A percentile compares a stretch with the other conserved stretches of the same genome.
Evolutionary conservation across 345 rosid species (phyloP).

Genomic region (Theobroma cacao): DNA sequence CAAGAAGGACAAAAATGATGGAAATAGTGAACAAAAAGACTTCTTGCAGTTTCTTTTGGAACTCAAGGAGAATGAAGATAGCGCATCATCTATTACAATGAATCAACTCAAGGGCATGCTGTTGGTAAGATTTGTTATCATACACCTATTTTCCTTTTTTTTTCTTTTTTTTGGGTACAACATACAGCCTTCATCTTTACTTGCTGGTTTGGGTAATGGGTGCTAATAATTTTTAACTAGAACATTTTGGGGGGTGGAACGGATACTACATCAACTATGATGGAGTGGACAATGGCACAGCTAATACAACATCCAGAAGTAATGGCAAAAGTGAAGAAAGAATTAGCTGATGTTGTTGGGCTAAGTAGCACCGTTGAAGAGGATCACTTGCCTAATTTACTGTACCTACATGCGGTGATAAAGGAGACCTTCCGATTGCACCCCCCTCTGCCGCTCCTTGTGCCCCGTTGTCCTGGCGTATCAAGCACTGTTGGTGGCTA

Average conservation of each 20-base stretch:
- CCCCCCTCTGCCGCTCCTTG: not conserved
- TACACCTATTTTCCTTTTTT: not conserved
- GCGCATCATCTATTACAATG: slow-evolving; percentile 12
- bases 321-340: slow-evolving; percentile 2
- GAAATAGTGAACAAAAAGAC: slow-evolving; percentile 6
- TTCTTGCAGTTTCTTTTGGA: slow-evolving; percentile 35
- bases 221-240: not conserved
- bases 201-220: not conserved
- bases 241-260: slow-evolving; percentile 1
- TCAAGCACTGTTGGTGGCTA: not conserved
- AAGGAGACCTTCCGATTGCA: slow-evolving; percentile 14
- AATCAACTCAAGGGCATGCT: slow-evolving; percentile 34
- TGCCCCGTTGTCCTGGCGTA: not conserved
- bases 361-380: slow-evolving; percentile 2
- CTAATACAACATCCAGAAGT: not conserved
- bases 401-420: not conserved
- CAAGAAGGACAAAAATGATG: not conserved
- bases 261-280: not conserved
- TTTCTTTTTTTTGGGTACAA: not conserved
- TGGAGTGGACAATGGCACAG: slow-evolving; percentile 12
- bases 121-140: slow-evolving; percentile 19
- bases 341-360: slow-evolving; percentile 5
- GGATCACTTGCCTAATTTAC: not conserved
- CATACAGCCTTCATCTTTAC: not conserved
- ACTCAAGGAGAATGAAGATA: slow-evolving; percentile 11